Evolutionary conservation across 257 asterid species (phyloP).

Genomic region (Fraxinus americana): DNA sequence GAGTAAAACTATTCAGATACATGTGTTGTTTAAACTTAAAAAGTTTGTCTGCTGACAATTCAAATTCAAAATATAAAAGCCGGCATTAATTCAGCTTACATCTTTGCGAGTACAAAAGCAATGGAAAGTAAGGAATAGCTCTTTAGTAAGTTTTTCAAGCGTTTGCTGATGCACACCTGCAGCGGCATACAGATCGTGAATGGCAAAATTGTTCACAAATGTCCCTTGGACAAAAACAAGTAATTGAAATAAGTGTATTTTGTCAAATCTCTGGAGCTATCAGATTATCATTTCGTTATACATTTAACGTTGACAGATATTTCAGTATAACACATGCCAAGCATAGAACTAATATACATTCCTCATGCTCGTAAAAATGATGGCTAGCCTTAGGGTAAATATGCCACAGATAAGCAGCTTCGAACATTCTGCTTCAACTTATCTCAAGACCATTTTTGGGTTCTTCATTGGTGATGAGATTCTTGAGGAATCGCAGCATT

Average conservation of each 20-base stretch:
- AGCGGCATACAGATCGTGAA: conserved; percentile 32
- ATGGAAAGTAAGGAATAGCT: conserved; percentile 71
- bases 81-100: conserved; percentile 17
- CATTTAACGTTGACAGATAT: no score
- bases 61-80: not conserved
- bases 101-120: conserved; percentile 53
- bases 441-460: no score
- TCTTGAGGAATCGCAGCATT: no score
- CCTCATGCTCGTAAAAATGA: no score
- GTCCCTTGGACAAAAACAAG: conserved; percentile 16
- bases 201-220: conserved; percentile 38
- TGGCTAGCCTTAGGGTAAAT: no score
- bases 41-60: not conserved
- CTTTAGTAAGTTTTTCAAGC: conserved; percentile 54
- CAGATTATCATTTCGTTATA: no score
- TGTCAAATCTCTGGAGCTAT: not conserved
- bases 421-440: no score
- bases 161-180: conserved; percentile 29
- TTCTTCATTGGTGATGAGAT: no score
- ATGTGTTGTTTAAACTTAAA: not conserved
- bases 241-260: not conserved
- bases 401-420: no score
- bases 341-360: no score
- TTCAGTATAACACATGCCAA: no score
- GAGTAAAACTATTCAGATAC: not conserved